Evolutionary conservation across 805 yeast species (phyloP).

Genomic region (Clavispora carvajalis): DNA sequence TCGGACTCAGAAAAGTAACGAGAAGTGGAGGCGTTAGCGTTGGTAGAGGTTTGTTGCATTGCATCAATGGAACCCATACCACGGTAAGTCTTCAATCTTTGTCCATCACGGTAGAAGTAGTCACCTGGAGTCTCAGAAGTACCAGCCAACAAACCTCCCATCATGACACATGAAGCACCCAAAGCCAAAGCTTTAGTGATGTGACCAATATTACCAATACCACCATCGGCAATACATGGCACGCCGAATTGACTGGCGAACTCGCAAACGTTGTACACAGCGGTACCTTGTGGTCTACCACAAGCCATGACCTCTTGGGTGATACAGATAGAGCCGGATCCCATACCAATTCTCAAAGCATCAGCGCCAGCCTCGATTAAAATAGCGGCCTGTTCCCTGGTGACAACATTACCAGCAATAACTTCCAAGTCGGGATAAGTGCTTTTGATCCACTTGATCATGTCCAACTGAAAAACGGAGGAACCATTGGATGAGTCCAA

Average conservation of each 20-base stretch:
- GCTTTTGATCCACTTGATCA: slow-evolving; percentile 87
- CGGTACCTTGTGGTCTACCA: slow-evolving; percentile 99
- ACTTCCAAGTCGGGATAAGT: slow-evolving; percentile 78
- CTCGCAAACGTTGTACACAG: slow-evolving; percentile 90
- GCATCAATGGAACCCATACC: slow-evolving; percentile 99
- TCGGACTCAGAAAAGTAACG: slow-evolving; percentile 97
- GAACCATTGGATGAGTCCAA: slow-evolving; percentile 97
- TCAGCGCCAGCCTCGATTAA: slow-evolving; percentile 90
- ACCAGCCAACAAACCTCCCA: slow-evolving; percentile 99
- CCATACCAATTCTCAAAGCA: slow-evolving; percentile 99
- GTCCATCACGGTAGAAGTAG: slow-evolving; percentile 96
- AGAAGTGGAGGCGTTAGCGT: slow-evolving; percentile 96
- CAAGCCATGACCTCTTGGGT: slow-evolving; percentile 99
- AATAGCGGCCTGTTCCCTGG: slow-evolving; percentile 97
- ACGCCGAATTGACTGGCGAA: slow-evolving; percentile 95
- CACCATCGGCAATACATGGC: slow-evolving; percentile 99
- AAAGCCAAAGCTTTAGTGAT: slow-evolving; percentile 93
- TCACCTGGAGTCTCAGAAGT: slow-evolving; percentile 98
- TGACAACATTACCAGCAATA: slow-evolving; percentile 97
- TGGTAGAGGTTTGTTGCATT: slow-evolving; percentile 83
- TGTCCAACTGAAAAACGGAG: slow-evolving; percentile 88
- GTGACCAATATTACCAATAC: slow-evolving; percentile 98
- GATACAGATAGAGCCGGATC: slow-evolving; percentile 98
- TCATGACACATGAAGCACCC: slow-evolving; percentile 97
- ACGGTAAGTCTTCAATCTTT: slow-evolving; percentile 94